Evolutionary conservation across 352 stramenopile genomes (phyloP), one percentile per base, ranked within the genome.

Genomic region (Pythium biforme): DNA sequence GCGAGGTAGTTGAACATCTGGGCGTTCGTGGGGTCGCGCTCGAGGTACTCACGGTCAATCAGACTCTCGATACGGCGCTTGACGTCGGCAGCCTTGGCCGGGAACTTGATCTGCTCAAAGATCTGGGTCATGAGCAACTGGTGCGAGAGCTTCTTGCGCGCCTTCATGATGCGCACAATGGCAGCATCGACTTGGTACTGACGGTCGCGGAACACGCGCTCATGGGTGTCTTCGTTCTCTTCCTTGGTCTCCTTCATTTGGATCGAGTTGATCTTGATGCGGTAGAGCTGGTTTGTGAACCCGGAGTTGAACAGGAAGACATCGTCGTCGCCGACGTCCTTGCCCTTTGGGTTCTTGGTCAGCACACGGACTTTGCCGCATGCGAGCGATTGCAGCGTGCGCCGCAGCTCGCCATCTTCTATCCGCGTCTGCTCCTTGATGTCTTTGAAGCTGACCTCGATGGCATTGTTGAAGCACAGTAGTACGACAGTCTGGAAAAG

Each of bases 121-220:
- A 99, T 94, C 79, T 99, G 94, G 22, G 92, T 89, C 75, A 99
- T 95, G 23, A 99, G 76, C 65, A 98, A 79, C 66, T 97, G 92
- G 69, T 99, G 96, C 45, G 83, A 90, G 9, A 99, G 70, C 37
- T 88, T 93, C 79, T 99, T 99, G 52, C 96, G 88, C n/a, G 96
- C 81, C 83, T 99, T 99, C 97, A 99, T 99, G 70, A 99, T 98
- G 58, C 97, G 89, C 40, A 99, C 97, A 66, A 99, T 98, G 8
- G 95, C 94, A 20, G 97, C 97, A 69, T 98, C 94, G 20, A 97
- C 90, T 57, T 97, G 88, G 70, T 98, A 98, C 73, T 97, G 89
- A 29, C 93, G 88, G 59, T 98, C 92, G 43, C 94, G 77, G 73
- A 97, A 97, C 26, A 98, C 92, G 19, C 89, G 85, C 68, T 98